These are phyloP conservation scores for Talaromyces adpressus DNA, from an alignment of 495 filamentous ascomycete species.

Conservation along the genomic window DNA sequence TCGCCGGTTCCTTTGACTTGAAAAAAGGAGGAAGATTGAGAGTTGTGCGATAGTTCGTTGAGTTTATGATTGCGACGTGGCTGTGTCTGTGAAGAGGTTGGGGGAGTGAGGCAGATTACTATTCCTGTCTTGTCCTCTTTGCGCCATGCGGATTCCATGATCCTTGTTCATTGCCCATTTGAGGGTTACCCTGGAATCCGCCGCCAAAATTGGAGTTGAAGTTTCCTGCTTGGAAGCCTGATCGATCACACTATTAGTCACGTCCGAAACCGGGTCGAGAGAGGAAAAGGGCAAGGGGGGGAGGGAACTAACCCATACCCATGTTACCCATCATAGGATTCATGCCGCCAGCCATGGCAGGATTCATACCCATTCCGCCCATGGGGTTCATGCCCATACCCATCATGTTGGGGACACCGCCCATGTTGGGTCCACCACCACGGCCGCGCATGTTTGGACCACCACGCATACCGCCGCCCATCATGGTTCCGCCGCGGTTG, in stretches of 20 bases:
- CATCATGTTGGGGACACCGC: constrained; percentile 47
- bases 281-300: constrained; percentile 33
- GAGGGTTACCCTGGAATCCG: constrained; percentile 65
- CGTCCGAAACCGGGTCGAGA: constrained; percentile 11
- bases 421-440: constrained; percentile 53
- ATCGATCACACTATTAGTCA: neutral
- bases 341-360: constrained; percentile 45
- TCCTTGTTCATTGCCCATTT: constrained; percentile 44
- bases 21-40: neutral
- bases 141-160: constrained; percentile 80
- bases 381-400: constrained; percentile 45
- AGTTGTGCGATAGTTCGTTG: neutral
- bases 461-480: constrained; percentile 63
- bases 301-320: constrained; percentile 47
- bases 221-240: constrained; percentile 45
- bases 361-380: constrained; percentile 59
- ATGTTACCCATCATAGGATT: constrained; percentile 52
- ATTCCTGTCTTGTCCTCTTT: constrained; percentile 69
- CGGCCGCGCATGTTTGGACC: constrained; percentile 67
- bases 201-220: constrained; percentile 73
- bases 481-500: constrained; percentile 56
- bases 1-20: neutral
- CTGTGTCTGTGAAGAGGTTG: neutral
- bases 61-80: neutral
- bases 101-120: constrained; percentile 23